Conservation (phyloP, 495 filamentous ascomycete species). For the Venustampulla echinocandica region DNA sequence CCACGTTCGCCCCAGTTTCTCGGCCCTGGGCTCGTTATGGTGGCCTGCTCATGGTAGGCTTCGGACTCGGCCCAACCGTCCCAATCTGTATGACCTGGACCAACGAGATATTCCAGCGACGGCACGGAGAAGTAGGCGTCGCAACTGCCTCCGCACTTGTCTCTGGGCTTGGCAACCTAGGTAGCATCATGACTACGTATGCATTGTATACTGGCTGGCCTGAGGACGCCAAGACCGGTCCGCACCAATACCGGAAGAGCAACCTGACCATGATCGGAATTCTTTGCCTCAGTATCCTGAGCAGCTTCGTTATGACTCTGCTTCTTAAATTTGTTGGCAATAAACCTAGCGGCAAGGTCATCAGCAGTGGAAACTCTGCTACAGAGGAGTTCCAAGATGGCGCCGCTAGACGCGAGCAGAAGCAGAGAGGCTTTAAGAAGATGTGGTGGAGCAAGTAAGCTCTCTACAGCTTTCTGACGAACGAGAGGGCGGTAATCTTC, state of each 20-base stretch:
- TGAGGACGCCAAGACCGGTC: slow-evolving; percentile 56
- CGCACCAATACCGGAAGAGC: slow-evolving; percentile 69
- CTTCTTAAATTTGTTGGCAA: slow-evolving; percentile 55
- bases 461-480: neutral
- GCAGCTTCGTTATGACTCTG: slow-evolving; percentile 57
- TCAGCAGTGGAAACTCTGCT: slow-evolving; percentile 35
- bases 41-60: slow-evolving; percentile 82
- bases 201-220: slow-evolving; percentile 82
- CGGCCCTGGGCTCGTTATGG: slow-evolving; percentile 81
- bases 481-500: slow-evolving; percentile 2
- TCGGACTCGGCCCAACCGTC: slow-evolving; percentile 84
- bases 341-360: slow-evolving; percentile 37
- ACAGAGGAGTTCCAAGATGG: slow-evolving; percentile 51
- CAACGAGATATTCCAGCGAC: slow-evolving; percentile 78
- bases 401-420: slow-evolving; percentile 57
- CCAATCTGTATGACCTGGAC: slow-evolving; percentile 93
- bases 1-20: slow-evolving; percentile 59
- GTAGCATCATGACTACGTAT: slow-evolving; percentile 80
- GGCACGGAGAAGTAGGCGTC: slow-evolving; percentile 85
- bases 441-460: slow-evolving; percentile 35
- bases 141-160: slow-evolving; percentile 83
- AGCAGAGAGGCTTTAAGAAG: slow-evolving; percentile 59
- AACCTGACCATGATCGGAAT: slow-evolving; percentile 87
- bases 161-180: slow-evolving; percentile 76
- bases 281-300: slow-evolving; percentile 64